phyloP scores from a whole-genome alignment of 257 asterid species.

The Henckelia pumila region DNA sequence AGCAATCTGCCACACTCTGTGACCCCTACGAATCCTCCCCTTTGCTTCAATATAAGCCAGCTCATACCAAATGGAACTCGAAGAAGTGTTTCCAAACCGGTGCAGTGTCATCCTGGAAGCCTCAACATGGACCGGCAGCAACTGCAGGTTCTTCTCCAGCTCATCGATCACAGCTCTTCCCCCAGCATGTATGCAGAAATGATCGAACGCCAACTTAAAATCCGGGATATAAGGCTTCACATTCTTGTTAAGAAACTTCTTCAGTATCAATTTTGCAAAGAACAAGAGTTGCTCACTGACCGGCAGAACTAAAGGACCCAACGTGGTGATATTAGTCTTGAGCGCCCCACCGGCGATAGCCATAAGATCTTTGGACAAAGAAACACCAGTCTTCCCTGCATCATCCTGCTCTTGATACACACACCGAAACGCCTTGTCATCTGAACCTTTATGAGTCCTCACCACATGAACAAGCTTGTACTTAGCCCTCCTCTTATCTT shows the following conservation, averaged over 20 bases:
- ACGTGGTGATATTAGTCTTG: slow-evolving; percentile 56
- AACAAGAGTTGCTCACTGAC: slow-evolving; percentile 62
- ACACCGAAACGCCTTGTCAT: slow-evolving; percentile 51
- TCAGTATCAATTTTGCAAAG: slow-evolving; percentile 37
- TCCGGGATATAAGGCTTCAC: slow-evolving; percentile 59
- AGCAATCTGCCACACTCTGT: slow-evolving; percentile 77
- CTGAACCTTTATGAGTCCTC: slow-evolving; percentile 62
- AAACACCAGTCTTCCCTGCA: slow-evolving; percentile 49
- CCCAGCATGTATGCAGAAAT: slow-evolving; percentile 80
- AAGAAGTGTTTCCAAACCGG: slow-evolving; percentile 72
- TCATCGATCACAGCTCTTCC: slow-evolving; percentile 82
- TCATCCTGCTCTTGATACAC: slow-evolving; percentile 62
- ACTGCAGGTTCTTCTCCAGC: slow-evolving; percentile 65
- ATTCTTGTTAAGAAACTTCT: slow-evolving; percentile 38
- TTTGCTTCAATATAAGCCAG: slow-evolving; percentile 69
- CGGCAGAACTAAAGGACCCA: slow-evolving; percentile 67
- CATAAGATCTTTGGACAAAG: slow-evolving; percentile 61
- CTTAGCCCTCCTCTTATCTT: slow-evolving; percentile 42
- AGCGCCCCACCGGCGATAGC: slow-evolving; percentile 65
- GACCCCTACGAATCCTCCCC: slow-evolving; percentile 50
- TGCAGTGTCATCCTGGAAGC: slow-evolving; percentile 76
- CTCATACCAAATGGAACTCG: slow-evolving; percentile 84
- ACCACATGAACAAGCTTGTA: slow-evolving; percentile 57
- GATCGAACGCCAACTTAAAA: slow-evolving; percentile 66
- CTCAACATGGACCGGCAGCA: slow-evolving; percentile 55